phyloP scores from a whole-genome alignment of 2,329 filamentous ascomycete species.

The Diaporthe capsici region DNA sequence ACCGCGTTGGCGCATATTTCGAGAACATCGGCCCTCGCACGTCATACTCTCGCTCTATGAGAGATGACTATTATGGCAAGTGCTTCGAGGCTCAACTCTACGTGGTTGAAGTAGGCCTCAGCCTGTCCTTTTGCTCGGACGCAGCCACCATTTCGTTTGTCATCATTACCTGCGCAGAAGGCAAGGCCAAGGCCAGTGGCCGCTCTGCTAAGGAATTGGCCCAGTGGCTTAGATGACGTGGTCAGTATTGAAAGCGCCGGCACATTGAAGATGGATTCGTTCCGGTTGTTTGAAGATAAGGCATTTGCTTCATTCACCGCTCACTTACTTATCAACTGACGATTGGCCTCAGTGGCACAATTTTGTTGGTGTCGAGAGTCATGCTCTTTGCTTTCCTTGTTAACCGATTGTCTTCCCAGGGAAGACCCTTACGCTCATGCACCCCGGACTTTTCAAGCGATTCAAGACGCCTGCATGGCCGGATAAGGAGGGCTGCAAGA shows the following conservation, averaged over 20 bases:
- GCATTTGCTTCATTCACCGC: neutral
- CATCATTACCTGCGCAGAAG: neutral
- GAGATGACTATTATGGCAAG: neutral
- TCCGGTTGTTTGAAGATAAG: neutral
- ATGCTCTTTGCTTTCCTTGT: neutral
- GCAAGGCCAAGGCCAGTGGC: neutral
- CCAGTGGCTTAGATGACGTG: neutral
- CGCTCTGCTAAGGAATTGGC: neutral
- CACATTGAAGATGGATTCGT: neutral
- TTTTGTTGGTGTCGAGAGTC: neutral
- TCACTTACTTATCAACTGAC: too few relatives aligned
- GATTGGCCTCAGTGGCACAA: neutral
- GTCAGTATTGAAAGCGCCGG: neutral
- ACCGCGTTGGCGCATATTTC: neutral
- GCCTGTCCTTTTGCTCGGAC: neutral
- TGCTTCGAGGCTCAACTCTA: neutral
- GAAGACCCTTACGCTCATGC: neutral
- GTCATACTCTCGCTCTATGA: neutral
- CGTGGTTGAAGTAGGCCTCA: neutral
- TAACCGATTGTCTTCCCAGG: neutral
- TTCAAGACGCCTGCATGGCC: too few relatives aligned
- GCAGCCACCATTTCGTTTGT: too few relatives aligned
- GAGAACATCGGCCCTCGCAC: neutral
- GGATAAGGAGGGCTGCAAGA: neutral
- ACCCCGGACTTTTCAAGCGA: neutral